Conservation (phyloP, 805 yeast species). For the Maudiozyma bulderi region DNA sequence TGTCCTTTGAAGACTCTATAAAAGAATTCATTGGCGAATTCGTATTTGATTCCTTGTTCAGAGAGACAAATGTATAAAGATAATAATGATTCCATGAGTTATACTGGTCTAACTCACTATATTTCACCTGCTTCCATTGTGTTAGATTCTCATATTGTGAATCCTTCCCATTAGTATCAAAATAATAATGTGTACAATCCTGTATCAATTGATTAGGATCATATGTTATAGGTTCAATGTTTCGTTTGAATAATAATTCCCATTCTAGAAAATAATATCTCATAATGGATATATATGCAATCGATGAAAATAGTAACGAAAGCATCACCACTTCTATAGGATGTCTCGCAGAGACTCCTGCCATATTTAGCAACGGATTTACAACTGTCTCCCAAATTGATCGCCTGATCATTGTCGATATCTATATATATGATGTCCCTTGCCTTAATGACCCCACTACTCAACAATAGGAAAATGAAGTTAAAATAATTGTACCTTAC, state of each 20-base stretch:
- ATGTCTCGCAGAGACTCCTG: slow-evolving; percentile 54
- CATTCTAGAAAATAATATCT: slow-evolving; percentile 48
- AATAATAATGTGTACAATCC: slow-evolving; percentile 24
- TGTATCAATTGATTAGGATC: slow-evolving; percentile 15
- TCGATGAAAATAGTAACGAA: slow-evolving; percentile 64
- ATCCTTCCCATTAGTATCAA: slow-evolving; percentile 9
- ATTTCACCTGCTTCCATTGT: no score
- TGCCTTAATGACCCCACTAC: no score
- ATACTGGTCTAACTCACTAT: slow-evolving; percentile 1
- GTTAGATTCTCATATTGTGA: not conserved
- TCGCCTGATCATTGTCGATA: not conserved
- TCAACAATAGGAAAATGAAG: no score
- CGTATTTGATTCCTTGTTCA: slow-evolving; percentile 5
- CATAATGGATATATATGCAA: slow-evolving; percentile 66
- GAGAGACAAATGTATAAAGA: slow-evolving; percentile 22
- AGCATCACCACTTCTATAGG: slow-evolving; percentile 80
- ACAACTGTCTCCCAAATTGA: not conserved
- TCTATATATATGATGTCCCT: not conserved
- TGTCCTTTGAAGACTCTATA: slow-evolving; percentile 14
- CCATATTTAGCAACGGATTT: slow-evolving; percentile 37
- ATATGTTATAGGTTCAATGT: slow-evolving; percentile 9
- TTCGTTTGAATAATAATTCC: slow-evolving; percentile 24
- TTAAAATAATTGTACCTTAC: no score
- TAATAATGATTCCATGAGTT: slow-evolving; percentile 20
- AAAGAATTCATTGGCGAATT: slow-evolving; percentile 7